Base-by-base conservation (phyloP, 2,329 filamentous ascomycete genomes). In the Aureobasidium sp. region DNA sequence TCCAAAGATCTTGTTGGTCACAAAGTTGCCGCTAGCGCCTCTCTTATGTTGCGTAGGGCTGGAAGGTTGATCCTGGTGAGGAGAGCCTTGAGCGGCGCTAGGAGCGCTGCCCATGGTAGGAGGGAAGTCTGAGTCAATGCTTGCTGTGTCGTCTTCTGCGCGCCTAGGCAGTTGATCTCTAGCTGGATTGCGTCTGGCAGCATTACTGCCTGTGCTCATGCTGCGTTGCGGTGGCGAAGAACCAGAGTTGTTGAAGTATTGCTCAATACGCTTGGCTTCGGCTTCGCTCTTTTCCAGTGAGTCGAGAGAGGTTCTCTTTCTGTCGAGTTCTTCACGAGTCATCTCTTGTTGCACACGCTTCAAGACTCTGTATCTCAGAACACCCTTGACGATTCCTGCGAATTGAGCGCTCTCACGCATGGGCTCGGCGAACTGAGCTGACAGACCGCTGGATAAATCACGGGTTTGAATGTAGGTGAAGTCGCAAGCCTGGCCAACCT, bases 321-420 rank as follows among this genome's bases (percentile, higher is more conserved):
- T 96, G 61, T 87, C 83, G 11, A 99, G 80, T 69, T 99, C 92
- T 63, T 99, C 94, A 48, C 88, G 87, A 1, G 94, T 97, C 86
- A 97, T 93, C 71, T 99, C 94, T 74, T 97, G 91, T 72, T 99
- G 94, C 58, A 99, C 90, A 50, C 94, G 84, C 78, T 99, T 99
- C 64, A 97, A 78, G 3, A 97, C 88, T 16, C 94, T 82, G 72
- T 97, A 99, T 66, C 90, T 85, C 61, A 99, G 78, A 37, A 99
- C 93, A 66, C 81, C 89, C 45, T 92, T 85, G 3, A 99, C 94
- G 1, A 99, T 91, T 11, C 94, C 90, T 0, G 94, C 94, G 73
- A 99, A 99, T 71, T 99, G 94, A 13, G 94, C 92, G 69, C 91
- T 96, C 76, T 99, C 94, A 61, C 95, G 85, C 91, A 99, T 97